Evolutionary conservation across 768 basidiomycete species (phyloP).

Genomic region (Podaxis sp.): DNA sequence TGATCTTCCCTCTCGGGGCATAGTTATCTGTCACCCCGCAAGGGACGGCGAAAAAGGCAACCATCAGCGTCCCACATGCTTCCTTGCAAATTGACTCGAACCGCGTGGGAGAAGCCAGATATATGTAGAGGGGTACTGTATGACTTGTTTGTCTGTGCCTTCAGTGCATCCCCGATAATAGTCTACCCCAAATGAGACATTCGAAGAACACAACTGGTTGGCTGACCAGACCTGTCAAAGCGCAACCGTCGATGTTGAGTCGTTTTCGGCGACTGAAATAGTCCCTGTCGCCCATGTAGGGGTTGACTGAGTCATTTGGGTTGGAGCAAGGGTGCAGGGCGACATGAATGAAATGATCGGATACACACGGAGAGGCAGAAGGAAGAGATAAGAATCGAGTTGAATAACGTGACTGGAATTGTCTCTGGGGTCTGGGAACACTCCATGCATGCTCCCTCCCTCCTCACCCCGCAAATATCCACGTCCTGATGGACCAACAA

Average conservation of each 20-base stretch:
- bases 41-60: not conserved
- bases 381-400: not conserved
- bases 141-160: not conserved
- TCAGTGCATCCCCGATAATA: no score
- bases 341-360: not conserved
- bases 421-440: not conserved
- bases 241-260: not conserved
- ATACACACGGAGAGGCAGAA: not conserved
- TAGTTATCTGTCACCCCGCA: not conserved
- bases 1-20: not conserved
- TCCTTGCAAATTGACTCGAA: not conserved
- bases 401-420: conserved; percentile 8
- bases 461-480: conserved; percentile 1
- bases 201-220: not conserved
- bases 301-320: not conserved
- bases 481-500: conserved; percentile 26
- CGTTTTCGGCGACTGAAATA: not conserved
- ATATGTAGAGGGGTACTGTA: not conserved
- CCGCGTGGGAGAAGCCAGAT: not conserved
- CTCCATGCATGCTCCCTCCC: not conserved
- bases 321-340: not conserved
- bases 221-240: not conserved
- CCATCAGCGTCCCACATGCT: not conserved
- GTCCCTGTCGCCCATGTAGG: not conserved
- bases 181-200: no score